Percentiles rank a stretch among this genome's conserved stretches.
phyloP scores from a whole-genome alignment of 495 filamentous ascomycete genomes.

The Neurospora cerealis region DNA sequence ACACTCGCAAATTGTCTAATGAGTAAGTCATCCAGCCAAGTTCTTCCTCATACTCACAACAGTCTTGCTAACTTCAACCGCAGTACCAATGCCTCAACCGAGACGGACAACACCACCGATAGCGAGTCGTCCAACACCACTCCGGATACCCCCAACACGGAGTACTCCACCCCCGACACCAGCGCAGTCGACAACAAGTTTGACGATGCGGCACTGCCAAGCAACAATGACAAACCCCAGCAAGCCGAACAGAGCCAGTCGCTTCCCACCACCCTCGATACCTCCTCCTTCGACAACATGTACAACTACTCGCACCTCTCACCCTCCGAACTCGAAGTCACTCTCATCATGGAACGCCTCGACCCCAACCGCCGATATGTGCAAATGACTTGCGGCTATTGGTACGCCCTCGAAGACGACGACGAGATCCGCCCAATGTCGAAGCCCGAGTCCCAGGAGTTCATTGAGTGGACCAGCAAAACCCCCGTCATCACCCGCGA shows the following conservation, averaged over 20 bases:
- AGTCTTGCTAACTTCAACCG: not conserved
- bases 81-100: not conserved
- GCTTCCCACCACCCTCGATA: not conserved
- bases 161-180: not conserved
- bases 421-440: not conserved
- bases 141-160: not conserved
- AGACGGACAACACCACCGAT: not conserved
- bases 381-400: not conserved
- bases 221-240: not conserved
- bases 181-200: not conserved
- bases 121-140: not conserved
- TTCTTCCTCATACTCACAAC: not conserved
- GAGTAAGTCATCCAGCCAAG: not conserved
- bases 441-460: not conserved
- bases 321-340: not conserved
- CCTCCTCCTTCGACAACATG: not conserved
- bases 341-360: not conserved
- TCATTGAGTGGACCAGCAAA: not conserved
- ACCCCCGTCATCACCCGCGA: not conserved
- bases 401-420: not conserved
- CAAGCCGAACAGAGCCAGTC: not conserved
- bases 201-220: not conserved
- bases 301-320: not conserved
- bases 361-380: not conserved
- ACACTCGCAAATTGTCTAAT: not conserved